Evolutionary conservation across 2,329 filamentous ascomycete species (phyloP), one percentile per base, ranked within the genome.

Genomic region (Aspergillus ustus): DNA sequence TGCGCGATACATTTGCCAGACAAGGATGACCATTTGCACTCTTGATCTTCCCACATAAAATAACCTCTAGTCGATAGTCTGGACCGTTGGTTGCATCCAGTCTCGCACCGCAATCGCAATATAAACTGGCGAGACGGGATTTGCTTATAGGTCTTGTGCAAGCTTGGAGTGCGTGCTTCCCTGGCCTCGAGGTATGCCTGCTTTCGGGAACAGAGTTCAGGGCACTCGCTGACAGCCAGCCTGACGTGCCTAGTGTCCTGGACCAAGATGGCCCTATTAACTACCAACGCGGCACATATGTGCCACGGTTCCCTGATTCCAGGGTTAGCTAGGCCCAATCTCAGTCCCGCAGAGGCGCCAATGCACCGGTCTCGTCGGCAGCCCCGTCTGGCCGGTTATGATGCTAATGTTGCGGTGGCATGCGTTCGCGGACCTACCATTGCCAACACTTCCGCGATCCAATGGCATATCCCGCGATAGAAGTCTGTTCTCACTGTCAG

Each of bases 281-380:
- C 50, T 50, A 53, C 37, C 49, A 40, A 59, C 34, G 50, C 43
- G 49, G 45, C 37, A 59, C 37, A 52, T 52, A 53, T n/a, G n/a
- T n/a, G n/a, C n/a, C n/a, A n/a, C n/a, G n/a, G n/a, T n/a, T 52
- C 46, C 46, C 31, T 46, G 55, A 58, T 58, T 52, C 55, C n/a
- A 58, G 46, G 45, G 15, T 46, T 20, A 46, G 55, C 55, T 58
- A 44, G 55, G 9, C 55, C 34, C 46, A 40, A 51, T 44, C 55
- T n/a, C n/a, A n/a, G n/a, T n/a, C n/a, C 15, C 15, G 55, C 55
- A 44, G 55, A 29, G 20, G 46, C 20, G 34, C 19, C 20, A 51
- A 28, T 28, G 55, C 29, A 51, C 31, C 34, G 25, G 55, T 31
- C 48, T 52, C 20, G 55, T 58, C 45, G 46, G 55, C 55, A 40